Conservation (phyloP, 768 basidiomycete species). For the Pleurotus giganteus region DNA sequence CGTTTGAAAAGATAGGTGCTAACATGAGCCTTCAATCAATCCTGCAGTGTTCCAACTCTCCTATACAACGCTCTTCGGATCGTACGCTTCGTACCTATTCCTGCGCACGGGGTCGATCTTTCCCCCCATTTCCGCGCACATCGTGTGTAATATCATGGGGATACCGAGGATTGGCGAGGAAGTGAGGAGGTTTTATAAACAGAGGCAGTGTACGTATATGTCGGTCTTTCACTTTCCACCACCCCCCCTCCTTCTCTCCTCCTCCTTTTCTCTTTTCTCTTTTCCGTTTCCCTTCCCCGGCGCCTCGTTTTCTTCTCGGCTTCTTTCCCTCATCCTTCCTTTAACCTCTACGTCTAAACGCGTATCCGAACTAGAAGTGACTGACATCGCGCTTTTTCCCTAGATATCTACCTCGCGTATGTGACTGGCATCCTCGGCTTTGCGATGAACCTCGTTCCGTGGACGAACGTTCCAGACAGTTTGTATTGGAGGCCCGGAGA, state of each 20-base stretch:
- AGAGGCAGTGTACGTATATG: constrained; percentile 52
- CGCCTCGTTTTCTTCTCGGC: constrained; percentile 15
- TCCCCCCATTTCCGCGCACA: constrained; percentile 76
- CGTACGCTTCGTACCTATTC: constrained; percentile 83
- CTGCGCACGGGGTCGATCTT: constrained; percentile 81
- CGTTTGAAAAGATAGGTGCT: no score
- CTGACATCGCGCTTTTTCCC: constrained; percentile 6
- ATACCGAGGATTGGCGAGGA: constrained; percentile 69
- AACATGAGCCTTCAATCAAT: background rate
- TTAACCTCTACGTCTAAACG: no score
- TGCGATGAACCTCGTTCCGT: constrained; percentile 45
- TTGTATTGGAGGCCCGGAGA: constrained; percentile 40
- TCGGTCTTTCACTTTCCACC: background rate
- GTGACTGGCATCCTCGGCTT: constrained; percentile 60
- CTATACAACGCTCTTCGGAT: constrained; percentile 94
- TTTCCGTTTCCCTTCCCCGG: no score
- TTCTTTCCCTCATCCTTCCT: constrained; percentile 9
- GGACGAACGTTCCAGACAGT: constrained; percentile 40
- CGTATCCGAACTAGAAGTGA: constrained; percentile 11
- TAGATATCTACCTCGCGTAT: constrained; percentile 59
- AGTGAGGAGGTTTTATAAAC: constrained; percentile 46
- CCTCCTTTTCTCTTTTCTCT: no score
- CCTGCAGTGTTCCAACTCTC: constrained; percentile 75
- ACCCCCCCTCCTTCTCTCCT: background rate
- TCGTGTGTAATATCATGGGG: constrained; percentile 96